These are phyloP conservation scores for Thuidium tamariscinum DNA, from an alignment of 225 moss, liverwort and hornwort species.

Conservation along the genomic window DNA sequence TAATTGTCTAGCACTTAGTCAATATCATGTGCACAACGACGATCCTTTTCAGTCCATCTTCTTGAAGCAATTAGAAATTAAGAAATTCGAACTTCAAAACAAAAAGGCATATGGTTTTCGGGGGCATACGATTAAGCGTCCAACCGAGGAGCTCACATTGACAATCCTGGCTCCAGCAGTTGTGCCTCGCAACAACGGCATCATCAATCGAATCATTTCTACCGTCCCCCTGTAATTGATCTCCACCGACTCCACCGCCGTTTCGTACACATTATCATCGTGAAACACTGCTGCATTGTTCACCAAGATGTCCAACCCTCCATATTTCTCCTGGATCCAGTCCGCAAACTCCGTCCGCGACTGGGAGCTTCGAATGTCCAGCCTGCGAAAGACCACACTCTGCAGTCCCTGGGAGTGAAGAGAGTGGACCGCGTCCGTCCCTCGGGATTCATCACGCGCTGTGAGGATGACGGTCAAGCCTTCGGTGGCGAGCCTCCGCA, in stretches of 20 bases:
- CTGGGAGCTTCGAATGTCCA: conserved; percentile 22
- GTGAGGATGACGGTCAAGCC: conserved; percentile 23
- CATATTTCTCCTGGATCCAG: conserved; percentile 26
- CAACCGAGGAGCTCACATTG: conserved; percentile 9
- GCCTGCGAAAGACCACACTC: conserved; percentile 18
- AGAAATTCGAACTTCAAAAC: background rate
- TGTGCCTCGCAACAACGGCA: conserved; percentile 23
- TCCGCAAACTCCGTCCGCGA: conserved; percentile 11
- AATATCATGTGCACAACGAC: background rate
- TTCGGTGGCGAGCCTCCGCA: background rate
- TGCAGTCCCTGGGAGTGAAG: conserved; percentile 17
- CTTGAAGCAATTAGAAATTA: background rate
- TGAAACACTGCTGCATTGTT: conserved; percentile 40
- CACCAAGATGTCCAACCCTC: conserved; percentile 49
- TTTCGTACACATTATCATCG: background rate
- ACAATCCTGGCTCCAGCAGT: conserved; percentile 26
- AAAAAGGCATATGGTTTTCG: no score
- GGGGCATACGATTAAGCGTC: conserved; percentile 13
- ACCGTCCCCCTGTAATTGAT: conserved; percentile 25
- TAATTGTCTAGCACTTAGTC: background rate
- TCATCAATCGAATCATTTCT: conserved; percentile 7
- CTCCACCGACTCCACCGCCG: background rate
- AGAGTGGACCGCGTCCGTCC: background rate
- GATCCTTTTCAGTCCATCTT: no score
- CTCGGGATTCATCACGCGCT: conserved; percentile 14